Evolutionary conservation across 2,329 filamentous ascomycete species (phyloP).

Genomic region (Cladosporium phlei): DNA sequence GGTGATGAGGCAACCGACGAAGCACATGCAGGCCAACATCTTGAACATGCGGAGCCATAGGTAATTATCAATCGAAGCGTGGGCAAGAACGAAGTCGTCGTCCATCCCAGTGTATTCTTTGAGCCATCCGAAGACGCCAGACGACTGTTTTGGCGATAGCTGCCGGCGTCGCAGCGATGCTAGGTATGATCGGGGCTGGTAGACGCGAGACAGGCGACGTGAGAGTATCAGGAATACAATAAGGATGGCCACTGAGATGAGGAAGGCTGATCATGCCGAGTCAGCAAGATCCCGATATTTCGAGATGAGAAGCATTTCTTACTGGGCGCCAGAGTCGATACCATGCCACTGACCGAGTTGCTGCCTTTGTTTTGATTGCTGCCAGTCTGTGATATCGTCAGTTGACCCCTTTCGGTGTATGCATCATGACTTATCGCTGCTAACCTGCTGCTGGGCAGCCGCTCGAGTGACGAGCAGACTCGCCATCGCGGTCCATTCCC

Average conservation of each 20-base stretch:
- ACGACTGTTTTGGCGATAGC: slow-evolving; percentile 42
- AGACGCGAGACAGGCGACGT: slow-evolving; percentile 39
- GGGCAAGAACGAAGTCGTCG: slow-evolving; percentile 42
- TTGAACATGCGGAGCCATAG: slow-evolving; percentile 46
- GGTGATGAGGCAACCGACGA: slow-evolving; percentile 42
- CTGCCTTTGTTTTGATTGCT: slow-evolving; percentile 27
- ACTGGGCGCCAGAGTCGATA: slow-evolving; percentile 48
- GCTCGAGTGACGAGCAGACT: too few relatives aligned
- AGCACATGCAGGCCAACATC: slow-evolving; percentile 37
- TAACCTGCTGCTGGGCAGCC: neutral
- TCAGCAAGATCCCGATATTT: too few relatives aligned
- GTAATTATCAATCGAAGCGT: slow-evolving; percentile 45
- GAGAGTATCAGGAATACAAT: slow-evolving; percentile 44
- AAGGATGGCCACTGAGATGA: slow-evolving; percentile 43
- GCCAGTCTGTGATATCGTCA: slow-evolving; percentile 6
- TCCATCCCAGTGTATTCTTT: slow-evolving; percentile 36
- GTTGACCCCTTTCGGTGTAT: neutral
- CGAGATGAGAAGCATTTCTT: too few relatives aligned
- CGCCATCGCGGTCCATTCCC: too few relatives aligned
- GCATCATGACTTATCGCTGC: too few relatives aligned
- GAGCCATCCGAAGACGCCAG: slow-evolving; percentile 51
- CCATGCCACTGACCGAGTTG: slow-evolving; percentile 47
- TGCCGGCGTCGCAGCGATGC: slow-evolving; percentile 34
- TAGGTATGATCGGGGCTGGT: slow-evolving; percentile 27
- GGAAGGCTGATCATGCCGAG: too few relatives aligned